Conservation (phyloP, 176 grass and related monocot genomes). For the Bolboschoenus planiculmis region DNA sequence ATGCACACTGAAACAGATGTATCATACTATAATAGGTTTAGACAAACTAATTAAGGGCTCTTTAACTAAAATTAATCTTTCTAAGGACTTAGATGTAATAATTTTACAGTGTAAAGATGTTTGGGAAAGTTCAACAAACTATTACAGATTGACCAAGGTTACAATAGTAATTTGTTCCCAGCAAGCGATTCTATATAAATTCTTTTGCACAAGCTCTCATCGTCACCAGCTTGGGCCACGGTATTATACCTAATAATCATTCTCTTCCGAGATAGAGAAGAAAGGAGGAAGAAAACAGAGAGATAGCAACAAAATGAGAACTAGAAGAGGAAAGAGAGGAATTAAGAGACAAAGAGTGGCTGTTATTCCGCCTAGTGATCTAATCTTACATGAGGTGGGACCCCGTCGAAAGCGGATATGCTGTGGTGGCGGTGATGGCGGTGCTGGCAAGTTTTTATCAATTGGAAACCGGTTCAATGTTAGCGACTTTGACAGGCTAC, state of each 20-base stretch:
- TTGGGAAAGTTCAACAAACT: constrained; percentile 1
- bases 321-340: neutral
- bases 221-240: neutral
- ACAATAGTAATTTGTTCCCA: neutral
- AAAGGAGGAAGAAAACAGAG: neutral
- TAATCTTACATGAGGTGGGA: neutral
- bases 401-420: neutral
- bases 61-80: neutral
- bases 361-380: neutral
- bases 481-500: constrained; percentile 43
- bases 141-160: neutral
- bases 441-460: neutral
- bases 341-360: constrained; percentile 3
- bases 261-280: neutral
- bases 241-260: constrained; percentile 1
- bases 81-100: neutral
- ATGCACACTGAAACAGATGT: neutral
- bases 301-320: neutral
- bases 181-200: neutral
- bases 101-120: neutral
- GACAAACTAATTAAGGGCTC: neutral
- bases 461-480: neutral
- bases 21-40: neutral
- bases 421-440: neutral
- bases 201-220: constrained; percentile 1